Evolutionary conservation across 371 early-diverging fungal species (phyloP).

Genomic region (Caulochytrium protostelioides): DNA sequence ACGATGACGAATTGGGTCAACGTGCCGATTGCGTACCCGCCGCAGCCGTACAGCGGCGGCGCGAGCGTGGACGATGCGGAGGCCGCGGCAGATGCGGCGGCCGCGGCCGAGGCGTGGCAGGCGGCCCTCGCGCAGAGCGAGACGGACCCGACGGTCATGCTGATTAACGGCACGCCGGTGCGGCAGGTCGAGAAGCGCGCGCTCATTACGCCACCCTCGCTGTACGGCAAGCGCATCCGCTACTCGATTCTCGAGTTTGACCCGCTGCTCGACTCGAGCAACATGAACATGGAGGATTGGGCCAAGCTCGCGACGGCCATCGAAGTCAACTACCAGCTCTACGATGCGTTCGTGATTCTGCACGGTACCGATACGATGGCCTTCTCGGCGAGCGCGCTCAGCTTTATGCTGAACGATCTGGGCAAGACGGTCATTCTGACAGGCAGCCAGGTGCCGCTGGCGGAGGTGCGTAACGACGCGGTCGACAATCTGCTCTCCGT

Average conservation of each 20-base stretch:
- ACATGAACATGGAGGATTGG: constrained; percentile 83
- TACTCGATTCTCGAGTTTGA: constrained; percentile 83
- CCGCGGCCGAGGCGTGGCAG: not conserved
- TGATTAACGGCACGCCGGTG: constrained; percentile 20
- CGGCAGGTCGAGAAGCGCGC: constrained; percentile 15
- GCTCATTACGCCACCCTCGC: constrained; percentile 69
- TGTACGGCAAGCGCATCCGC: constrained; percentile 78
- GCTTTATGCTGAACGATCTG: constrained; percentile 86
- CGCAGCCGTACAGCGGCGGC: constrained; percentile 2
- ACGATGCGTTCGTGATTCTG: constrained; percentile 80
- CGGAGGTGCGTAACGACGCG: constrained; percentile 92
- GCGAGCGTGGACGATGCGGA: not conserved
- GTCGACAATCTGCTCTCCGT: constrained; percentile 79
- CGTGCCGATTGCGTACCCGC: constrained; percentile 5
- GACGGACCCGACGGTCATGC: constrained; percentile 3
- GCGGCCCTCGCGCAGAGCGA: too few relatives aligned
- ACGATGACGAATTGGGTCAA: constrained; percentile 10
- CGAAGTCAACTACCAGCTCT: constrained; percentile 71
- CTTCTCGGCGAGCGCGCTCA: constrained; percentile 51
- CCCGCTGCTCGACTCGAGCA: constrained; percentile 73
- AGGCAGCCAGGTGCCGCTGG: constrained; percentile 81
- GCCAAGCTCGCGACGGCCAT: constrained; percentile 83
- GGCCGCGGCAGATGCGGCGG: not conserved
- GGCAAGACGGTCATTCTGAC: constrained; percentile 95
- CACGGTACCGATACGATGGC: constrained; percentile 64